A percentile compares a stretch with the other conserved stretches of the same genome.
Evolutionary conservation across 345 rosid genomes (phyloP).

Genomic region (Citrus trifoliata): DNA sequence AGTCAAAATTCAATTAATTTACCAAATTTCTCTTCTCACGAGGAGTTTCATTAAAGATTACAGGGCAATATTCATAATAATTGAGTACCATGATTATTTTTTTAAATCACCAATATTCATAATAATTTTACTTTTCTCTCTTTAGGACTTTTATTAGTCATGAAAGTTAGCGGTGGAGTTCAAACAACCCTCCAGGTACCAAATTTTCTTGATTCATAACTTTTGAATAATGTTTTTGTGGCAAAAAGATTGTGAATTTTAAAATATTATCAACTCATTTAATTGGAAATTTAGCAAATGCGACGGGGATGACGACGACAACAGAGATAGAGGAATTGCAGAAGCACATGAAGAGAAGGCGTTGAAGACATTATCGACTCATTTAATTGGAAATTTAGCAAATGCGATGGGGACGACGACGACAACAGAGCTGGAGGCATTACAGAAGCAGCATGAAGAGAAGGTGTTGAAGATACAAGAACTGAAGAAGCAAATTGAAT

Average conservation of each 20-base stretch:
- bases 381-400: background rate
- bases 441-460: constrained; percentile 39
- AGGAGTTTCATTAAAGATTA: background rate
- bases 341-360: constrained; percentile 36
- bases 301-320: background rate
- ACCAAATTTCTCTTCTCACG: background rate
- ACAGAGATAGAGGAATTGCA: constrained; percentile 34
- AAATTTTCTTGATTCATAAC: too few relatives aligned
- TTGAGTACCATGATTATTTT: too few relatives aligned
- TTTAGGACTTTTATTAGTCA: background rate
- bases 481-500: constrained; percentile 40
- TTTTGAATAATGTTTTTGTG: too few relatives aligned
- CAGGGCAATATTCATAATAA: too few relatives aligned
- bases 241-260: too few relatives aligned
- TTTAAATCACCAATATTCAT: too few relatives aligned
- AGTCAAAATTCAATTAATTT: background rate
- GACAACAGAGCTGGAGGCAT: constrained; percentile 25
- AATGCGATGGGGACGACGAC: background rate
- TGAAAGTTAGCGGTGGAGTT: background rate
- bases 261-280: background rate
- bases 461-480: constrained; percentile 35
- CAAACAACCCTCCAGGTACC: background rate
- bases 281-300: background rate
- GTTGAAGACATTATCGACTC: constrained; percentile 4
- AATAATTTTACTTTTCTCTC: background rate